Evolutionary conservation across 2,329 filamentous ascomycete genomes (phyloP), one percentile per base, ranked within the genome.

Genomic region (Penicillium italicum): DNA sequence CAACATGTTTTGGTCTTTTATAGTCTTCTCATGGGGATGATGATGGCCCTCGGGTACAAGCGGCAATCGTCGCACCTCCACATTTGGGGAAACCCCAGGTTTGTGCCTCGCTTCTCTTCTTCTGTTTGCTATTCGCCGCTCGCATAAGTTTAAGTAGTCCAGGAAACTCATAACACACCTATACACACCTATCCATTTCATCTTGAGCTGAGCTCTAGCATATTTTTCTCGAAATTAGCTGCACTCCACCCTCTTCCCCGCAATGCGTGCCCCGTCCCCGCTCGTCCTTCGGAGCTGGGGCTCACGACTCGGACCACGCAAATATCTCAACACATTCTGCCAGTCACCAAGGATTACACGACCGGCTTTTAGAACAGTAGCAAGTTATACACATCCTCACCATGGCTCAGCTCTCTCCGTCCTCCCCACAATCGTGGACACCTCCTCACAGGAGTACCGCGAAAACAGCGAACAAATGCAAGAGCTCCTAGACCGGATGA

Each of bases 361-460:
- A 34, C 65, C 56, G 34, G 30, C 58, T 1, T 63, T 61, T 16
- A 66, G 82, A 51, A 67, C 77, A 52, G 80, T 89, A 64, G 88
- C 92, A 56, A 91, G 84, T 41, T 92, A 96, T 73, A 90, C 88
- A 9, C 84, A 91, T 58, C 84, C 87, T 2, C 85, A 91, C 73
- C 91, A 96, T 77, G 90, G 91, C 34, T 84, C 84, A 60, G 88
- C 91, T 53, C 87, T 97, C 59, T 96, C 92, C 7, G 81, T 90
- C 41, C 79, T 97, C 33, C 88, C 85, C 58, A 90, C 85, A 36
- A 78, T 81, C 42, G 83, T 97, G 63, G 93, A 97, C 73, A 82
- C 87, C 3, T 84, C 84, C 4, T 92, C 90, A 5, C 78, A 85
- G 30, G 87, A 90, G 66, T 97, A 89, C 79, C 84, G 83, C 67